Conservation (phyloP, 768 basidiomycete species). For the Punctularia strigosozonata region DNA sequence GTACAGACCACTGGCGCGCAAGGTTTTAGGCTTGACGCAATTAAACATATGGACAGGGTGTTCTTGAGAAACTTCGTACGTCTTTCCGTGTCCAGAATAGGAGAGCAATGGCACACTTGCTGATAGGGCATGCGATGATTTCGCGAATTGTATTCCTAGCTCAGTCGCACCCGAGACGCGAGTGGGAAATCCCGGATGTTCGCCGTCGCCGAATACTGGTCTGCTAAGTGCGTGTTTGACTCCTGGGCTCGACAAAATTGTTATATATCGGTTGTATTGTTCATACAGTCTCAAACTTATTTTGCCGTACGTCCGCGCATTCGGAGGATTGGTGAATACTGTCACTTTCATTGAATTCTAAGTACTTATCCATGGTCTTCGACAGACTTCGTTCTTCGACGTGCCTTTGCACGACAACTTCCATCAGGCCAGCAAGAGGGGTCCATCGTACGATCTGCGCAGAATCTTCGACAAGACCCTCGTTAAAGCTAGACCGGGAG, state of each 20-base stretch:
- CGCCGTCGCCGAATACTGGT: constrained; percentile 75
- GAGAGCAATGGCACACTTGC: not conserved
- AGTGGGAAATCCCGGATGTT: constrained; percentile 44
- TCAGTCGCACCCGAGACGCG: constrained; percentile 36
- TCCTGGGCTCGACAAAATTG: too few relatives aligned
- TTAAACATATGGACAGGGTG: constrained; percentile 74
- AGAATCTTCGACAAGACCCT: constrained; percentile 61
- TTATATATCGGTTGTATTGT: not conserved
- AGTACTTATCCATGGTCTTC: not conserved
- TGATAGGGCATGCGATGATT: not conserved
- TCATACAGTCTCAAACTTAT: constrained; percentile 33
- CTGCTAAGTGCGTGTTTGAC: constrained; percentile 37
- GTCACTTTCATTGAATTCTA: not conserved
- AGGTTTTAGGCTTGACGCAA: constrained; percentile 84
- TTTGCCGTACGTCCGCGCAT: constrained; percentile 44
- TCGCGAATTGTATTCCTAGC: constrained; percentile 22
- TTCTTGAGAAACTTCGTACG: constrained; percentile 65
- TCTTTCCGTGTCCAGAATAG: constrained; percentile 2
- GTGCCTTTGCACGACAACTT: constrained; percentile 84
- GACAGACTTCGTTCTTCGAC: constrained; percentile 81
- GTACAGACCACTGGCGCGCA: constrained; percentile 50
- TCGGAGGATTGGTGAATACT: constrained; percentile 49
- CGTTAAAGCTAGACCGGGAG: constrained; percentile 53
- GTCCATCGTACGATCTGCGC: constrained; percentile 64
- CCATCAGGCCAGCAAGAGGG: constrained; percentile 58